Base-by-base conservation (phyloP, 768 basidiomycete species). In the Rhizopogon salebrosus region DNA sequence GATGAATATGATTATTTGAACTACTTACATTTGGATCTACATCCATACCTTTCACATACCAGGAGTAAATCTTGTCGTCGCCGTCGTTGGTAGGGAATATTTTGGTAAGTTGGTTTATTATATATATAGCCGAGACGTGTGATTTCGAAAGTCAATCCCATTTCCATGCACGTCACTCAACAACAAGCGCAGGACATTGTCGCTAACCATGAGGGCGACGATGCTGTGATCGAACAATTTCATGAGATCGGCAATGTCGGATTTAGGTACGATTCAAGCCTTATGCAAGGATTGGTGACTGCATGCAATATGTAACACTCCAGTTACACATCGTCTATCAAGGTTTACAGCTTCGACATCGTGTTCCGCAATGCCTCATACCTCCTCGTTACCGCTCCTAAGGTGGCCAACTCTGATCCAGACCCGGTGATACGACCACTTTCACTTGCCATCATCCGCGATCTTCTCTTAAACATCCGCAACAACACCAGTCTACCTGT, bases 401-500 rank as follows among this genome's bases (percentile, higher is more conserved):
- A 35, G 24, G 50, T 56, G 57, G 14, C 55, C 56, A 23, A 49
- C 60, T 27, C 42, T 57, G 27, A 37, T 39, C 10, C 40, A 27
- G 10, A 29, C 20, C 10, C 52, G 8, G 36, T 49, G 16, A 31
- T 53, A 24, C 40, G 13, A 18, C 40, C 55, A 39, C 53, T 75
- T 68, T 58, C 70, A 55, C 36, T 61, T 71, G 24, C 70, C 2
- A 58, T 70, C 6, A 69, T 76, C 45, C 64, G 72, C 35, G 53
- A 62, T 40, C 68, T 82, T 39, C 68, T 80, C 49, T 50, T 64
- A 29, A 67, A 66, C 42, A 78, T 84, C 51, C 70, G 71, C 35
- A 60, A 61, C 3, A 62, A 67, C 36, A 79, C 83, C 6, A 68
- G 71, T 16, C 73, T 85, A 41, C 83, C 85, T 5, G 69, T 82